Conservation (phyloP, 441 rosid species). For the Gossypium schwendimanii region DNA sequence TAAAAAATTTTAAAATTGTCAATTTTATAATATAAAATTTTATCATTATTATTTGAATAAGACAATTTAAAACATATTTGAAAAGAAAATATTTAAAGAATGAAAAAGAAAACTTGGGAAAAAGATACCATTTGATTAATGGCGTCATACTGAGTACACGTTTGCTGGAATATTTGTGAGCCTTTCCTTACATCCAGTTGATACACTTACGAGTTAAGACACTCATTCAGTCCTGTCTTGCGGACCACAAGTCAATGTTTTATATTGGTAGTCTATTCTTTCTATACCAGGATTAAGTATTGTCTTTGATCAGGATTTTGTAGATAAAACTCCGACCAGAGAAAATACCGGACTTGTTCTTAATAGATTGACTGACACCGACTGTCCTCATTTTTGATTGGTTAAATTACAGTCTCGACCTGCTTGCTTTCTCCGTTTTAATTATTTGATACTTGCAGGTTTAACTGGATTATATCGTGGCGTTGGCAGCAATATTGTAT, state of each 20-base stretch:
- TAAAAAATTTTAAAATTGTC: too few relatives aligned
- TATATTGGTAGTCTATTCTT: conserved; percentile 47
- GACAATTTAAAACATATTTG: too few relatives aligned
- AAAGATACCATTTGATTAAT: too few relatives aligned
- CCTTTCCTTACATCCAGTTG: conserved; percentile 87
- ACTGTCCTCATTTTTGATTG: not conserved
- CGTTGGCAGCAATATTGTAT: conserved; percentile 61
- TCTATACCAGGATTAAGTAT: not conserved
- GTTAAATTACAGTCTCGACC: not conserved
- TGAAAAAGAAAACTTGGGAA: too few relatives aligned
- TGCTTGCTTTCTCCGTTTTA: not conserved
- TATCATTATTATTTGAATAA: too few relatives aligned
- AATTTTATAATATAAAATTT: too few relatives aligned
- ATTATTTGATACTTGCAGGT: conserved; percentile 39
- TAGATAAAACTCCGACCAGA: too few relatives aligned
- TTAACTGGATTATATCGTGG: conserved; percentile 74
- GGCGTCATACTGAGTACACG: too few relatives aligned
- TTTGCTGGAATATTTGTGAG: conserved; percentile 36
- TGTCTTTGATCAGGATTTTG: too few relatives aligned
- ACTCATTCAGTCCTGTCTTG: conserved; percentile 50
- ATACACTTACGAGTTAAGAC: conserved; percentile 59
- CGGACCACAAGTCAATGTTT: conserved; percentile 54
- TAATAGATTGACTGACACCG: not conserved
- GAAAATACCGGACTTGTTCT: too few relatives aligned
- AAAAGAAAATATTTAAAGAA: too few relatives aligned